phyloP scores from a whole-genome alignment of 2,329 filamentous ascomycete species.

The Aspergillus calidoustus region DNA sequence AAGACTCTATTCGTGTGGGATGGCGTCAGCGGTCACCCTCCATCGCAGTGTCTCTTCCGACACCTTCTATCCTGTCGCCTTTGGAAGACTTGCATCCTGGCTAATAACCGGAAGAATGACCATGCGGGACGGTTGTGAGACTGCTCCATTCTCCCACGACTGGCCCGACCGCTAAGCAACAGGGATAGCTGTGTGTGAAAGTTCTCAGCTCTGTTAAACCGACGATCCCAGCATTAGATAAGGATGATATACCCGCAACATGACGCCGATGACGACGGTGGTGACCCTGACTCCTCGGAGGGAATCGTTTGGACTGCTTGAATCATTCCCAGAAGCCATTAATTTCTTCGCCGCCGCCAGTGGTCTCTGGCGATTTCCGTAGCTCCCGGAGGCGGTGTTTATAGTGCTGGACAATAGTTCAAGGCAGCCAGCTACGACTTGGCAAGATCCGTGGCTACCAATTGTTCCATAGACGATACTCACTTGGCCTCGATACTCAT shows the following conservation, averaged over 20 bases:
- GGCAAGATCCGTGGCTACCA: neutral
- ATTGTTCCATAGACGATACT: neutral
- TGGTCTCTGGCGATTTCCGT: neutral
- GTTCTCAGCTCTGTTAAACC: slow-evolving; percentile 2
- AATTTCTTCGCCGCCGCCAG: neutral
- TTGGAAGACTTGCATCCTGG: slow-evolving; percentile 8
- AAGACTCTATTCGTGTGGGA: neutral
- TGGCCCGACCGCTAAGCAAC: slow-evolving; percentile 2
- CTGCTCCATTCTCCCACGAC: slow-evolving; percentile 3
- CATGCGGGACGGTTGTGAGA: slow-evolving; percentile 1
- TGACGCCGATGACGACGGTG: slow-evolving; percentile 5
- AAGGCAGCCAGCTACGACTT: neutral
- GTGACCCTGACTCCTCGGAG: neutral
- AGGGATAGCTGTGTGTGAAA: slow-evolving; percentile 4
- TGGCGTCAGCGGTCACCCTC: slow-evolving; percentile 26
- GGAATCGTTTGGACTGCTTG: neutral
- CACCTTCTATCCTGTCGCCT: slow-evolving; percentile 16
- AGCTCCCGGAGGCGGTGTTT: neutral
- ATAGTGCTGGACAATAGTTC: slow-evolving; percentile 1
- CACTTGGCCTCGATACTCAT: neutral
- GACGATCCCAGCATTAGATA: neutral
- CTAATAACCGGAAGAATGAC: slow-evolving; percentile 4
- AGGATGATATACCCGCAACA: neutral
- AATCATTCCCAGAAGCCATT: slow-evolving; percentile 3
- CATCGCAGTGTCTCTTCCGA: neutral